Base-by-base conservation (phyloP, 805 yeast species). In the Saccharomycopsis capsularis region DNA sequence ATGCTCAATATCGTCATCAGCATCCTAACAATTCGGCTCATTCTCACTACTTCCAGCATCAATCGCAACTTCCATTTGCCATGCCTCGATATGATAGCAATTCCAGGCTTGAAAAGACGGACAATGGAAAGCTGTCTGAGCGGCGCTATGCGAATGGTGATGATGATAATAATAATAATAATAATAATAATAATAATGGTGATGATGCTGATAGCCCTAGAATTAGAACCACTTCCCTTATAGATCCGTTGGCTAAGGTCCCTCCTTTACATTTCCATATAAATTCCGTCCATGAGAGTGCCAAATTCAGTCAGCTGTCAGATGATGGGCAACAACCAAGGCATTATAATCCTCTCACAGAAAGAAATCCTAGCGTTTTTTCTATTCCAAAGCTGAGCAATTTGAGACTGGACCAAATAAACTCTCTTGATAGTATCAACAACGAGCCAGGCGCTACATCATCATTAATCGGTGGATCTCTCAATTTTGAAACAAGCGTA, bases 151-250 rank as follows among this genome's bases (percentile, higher is more conserved):
- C 11, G 5, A 39, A 21, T 21, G 18, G 16, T 9, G 27, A 29
- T 9, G 13, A 29, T 29, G 32, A 29, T 29, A 13, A 9, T 9
- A 13, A 7, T 13, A 29, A 29, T 29, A 29, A 34, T 6, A 34
- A 34, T 6, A 23, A 5, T 9, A 42, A 30, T 24, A 18, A 5
- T 18, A 42, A 5, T 41, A 35, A 6, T 34, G 38, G 6, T 34
- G 38, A 34, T 7, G 11, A 9, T 23, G 38, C 24, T 23, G 48
- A 23, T 13, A 22, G 24, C 24, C 32, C 43, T n/a, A 45, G 23
- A 16, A 37, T 45, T 22, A 32, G 40, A 18, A 37, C 22, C 22
- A 39, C 32, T 18, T 45, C 48, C 27, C 38, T 40, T 25, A 30
- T 38, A 3, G 38, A 38, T 38, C 48, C 39, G 15, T 30, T 38